A percentile compares a stretch with the other conserved stretches of the same genome.
Evolutionary conservation across 331 rosid genomes (phyloP).

Genomic region (Stylosanthes scabra): DNA sequence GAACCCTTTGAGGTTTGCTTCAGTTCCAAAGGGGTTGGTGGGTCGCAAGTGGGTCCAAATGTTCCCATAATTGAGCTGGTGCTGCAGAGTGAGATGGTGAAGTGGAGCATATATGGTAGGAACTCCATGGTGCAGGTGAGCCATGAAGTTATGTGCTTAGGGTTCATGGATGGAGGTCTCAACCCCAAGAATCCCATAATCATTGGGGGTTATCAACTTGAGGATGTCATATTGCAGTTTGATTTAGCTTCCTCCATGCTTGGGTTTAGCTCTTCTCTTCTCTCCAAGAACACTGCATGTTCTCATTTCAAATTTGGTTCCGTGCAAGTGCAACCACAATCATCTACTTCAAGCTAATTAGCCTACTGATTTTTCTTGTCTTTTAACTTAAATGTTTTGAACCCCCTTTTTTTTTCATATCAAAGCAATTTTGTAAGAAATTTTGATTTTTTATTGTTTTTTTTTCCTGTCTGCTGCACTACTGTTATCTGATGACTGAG

Average conservation of each 20-base stretch:
- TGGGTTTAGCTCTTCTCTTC: neutral
- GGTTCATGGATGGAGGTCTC: neutral
- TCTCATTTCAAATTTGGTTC: neutral
- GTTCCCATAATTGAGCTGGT: neutral
- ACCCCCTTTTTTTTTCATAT: too few relatives aligned
- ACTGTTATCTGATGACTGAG: neutral
- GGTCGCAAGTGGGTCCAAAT: too few relatives aligned
- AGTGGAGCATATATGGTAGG: neutral
- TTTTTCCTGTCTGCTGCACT: neutral
- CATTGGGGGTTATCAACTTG: neutral
- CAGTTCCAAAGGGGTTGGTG: neutral
- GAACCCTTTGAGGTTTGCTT: neutral
- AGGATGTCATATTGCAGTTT: neutral
- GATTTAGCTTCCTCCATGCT: neutral
- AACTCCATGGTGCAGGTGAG: neutral
- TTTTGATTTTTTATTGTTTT: too few relatives aligned
- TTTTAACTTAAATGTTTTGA: too few relatives aligned
- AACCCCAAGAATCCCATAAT: neutral
- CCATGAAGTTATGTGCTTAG: neutral
- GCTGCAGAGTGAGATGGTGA: conserved; percentile 7
- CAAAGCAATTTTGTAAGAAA: too few relatives aligned
- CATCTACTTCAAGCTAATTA: too few relatives aligned
- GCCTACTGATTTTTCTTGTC: too few relatives aligned
- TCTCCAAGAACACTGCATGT: neutral
- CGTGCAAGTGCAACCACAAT: too few relatives aligned